Evolutionary conservation across 805 yeast genomes (phyloP).

Genomic region (Candida taoyuanica): DNA sequence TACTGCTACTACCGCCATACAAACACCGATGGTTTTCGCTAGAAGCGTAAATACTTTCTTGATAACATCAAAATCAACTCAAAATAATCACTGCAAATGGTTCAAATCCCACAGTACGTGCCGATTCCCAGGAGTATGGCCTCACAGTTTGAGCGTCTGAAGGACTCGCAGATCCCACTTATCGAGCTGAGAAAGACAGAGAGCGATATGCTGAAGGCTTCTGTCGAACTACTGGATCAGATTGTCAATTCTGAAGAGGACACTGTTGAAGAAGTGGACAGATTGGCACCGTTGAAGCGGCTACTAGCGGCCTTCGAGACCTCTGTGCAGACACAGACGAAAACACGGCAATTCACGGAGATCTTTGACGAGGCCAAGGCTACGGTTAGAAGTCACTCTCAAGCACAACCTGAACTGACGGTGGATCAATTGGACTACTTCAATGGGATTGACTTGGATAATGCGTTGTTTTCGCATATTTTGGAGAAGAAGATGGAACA

Average conservation of each 20-base stretch:
- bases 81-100: conserved; percentile 3
- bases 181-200: conserved; percentile 9
- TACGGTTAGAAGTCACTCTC: conserved; percentile 1
- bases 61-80: neutral
- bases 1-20: no score
- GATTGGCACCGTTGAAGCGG: conserved; percentile 9
- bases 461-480: conserved; percentile 10
- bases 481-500: conserved; percentile 6
- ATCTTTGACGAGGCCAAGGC: conserved; percentile 16
- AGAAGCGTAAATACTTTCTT: no score
- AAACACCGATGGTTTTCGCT: no score
- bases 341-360: conserved; percentile 10
- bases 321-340: conserved; percentile 14
- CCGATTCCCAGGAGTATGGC: conserved; percentile 6
- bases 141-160: conserved; percentile 6
- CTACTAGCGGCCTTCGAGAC: conserved; percentile 17
- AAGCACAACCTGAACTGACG: conserved; percentile 13
- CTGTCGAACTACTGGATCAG: conserved; percentile 14
- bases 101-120: conserved; percentile 11
- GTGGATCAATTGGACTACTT: conserved; percentile 12
- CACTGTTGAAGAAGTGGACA: conserved; percentile 7
- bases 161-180: conserved; percentile 4
- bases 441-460: conserved; percentile 1
- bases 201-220: conserved; percentile 12
- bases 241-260: conserved; percentile 10